phyloP scores from a whole-genome alignment of 2,329 filamentous ascomycete genomes.

The Arthrobotrys musiformis region DNA sequence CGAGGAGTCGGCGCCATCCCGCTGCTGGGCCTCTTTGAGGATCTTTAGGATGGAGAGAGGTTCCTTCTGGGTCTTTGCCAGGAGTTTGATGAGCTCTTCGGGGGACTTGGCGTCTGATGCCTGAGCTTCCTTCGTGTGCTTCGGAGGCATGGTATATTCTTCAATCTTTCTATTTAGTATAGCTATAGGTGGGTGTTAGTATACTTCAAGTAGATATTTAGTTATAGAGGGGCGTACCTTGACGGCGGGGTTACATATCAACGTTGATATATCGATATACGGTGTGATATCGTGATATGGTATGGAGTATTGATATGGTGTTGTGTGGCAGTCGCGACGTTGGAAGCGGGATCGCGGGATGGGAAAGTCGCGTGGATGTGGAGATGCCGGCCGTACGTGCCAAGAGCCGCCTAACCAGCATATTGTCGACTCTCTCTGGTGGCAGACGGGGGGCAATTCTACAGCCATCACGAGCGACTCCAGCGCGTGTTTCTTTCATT shows the following conservation, averaged over 20 bases:
- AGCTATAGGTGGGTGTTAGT: too few species aligned
- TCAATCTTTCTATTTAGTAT: not conserved
- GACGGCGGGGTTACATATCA: not conserved
- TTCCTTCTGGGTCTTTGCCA: constrained; percentile 43
- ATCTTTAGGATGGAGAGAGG: constrained; percentile 54
- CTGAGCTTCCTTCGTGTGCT: constrained; percentile 17
- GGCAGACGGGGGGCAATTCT: not conserved
- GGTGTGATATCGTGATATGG: not conserved
- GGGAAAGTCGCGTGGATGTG: constrained; percentile 14
- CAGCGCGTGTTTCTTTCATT: too few species aligned
- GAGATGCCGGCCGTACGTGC: constrained; percentile 1
- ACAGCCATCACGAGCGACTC: too few species aligned
- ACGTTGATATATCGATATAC: not conserved
- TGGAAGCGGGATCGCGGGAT: constrained; percentile 1
- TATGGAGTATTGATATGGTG: too few species aligned
- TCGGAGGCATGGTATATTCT: constrained; percentile 16
- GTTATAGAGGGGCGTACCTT: too few species aligned
- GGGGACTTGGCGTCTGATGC: constrained; percentile 43
- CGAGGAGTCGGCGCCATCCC: constrained; percentile 74
- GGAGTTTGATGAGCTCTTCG: constrained; percentile 47
- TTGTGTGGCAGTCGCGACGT: constrained; percentile 44
- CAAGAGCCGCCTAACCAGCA: constrained; percentile 2
- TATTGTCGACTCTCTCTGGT: not conserved
- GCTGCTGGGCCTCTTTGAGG: constrained; percentile 69
- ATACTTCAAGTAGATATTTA: too few species aligned